Conservation (phyloP, 2,329 filamentous ascomycete genomes). For the Calonectria crousiana region DNA sequence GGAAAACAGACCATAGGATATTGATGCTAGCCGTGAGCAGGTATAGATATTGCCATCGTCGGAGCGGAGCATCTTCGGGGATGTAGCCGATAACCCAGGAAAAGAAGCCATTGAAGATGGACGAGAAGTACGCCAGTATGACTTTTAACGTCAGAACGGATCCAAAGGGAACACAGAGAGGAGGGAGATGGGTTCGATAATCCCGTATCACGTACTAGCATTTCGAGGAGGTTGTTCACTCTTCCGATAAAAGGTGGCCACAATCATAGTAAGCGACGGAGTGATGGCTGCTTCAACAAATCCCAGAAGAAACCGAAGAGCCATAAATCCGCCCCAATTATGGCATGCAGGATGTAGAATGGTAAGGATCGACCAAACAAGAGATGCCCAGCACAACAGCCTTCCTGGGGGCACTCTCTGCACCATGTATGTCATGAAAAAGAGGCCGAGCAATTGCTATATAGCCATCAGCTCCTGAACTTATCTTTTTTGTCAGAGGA, state of each 20-base stretch:
- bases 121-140: conserved; percentile 32
- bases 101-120: conserved; percentile 46
- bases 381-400: conserved; percentile 24
- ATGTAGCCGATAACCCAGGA: conserved; percentile 50
- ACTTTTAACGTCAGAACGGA: conserved; percentile 2
- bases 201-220: conserved; percentile 23
- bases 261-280: conserved; percentile 26
- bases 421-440: conserved; percentile 24
- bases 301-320: conserved; percentile 32
- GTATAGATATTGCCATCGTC: conserved; percentile 40
- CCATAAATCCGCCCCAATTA: conserved; percentile 31
- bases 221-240: conserved; percentile 32
- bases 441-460: conserved; percentile 10
- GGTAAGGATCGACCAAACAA: conserved; percentile 28
- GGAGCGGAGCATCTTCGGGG: conserved; percentile 38
- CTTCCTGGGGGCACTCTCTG: conserved; percentile 31
- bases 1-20: conserved; percentile 22
- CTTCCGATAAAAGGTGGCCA: conserved; percentile 27
- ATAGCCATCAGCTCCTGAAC: background rate
- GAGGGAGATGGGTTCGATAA: background rate
- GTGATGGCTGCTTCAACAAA: conserved; percentile 30
- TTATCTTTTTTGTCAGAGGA: background rate
- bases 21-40: conserved; percentile 35
- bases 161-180: too few relatives aligned
- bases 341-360: conserved; percentile 29